A percentile compares a stretch with the other conserved stretches of the same genome.
Evolutionary conservation across 2,329 filamentous ascomycete species (phyloP).

Genomic region (Aspergillus versicolor): DNA sequence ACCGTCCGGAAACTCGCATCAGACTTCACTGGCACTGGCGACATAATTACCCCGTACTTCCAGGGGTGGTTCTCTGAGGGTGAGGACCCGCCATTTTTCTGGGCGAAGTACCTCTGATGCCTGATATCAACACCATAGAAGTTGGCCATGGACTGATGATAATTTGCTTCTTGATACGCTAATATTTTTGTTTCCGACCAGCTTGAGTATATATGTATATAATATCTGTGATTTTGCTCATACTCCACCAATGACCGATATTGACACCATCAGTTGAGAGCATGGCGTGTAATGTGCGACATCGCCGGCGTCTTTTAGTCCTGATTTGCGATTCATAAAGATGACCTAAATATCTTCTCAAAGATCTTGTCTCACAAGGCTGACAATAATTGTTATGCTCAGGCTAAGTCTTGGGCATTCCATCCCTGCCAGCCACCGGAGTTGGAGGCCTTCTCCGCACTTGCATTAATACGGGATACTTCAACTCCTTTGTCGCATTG

Average conservation of each 20-base stretch:
- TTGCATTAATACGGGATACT: background rate
- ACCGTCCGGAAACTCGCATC: no score
- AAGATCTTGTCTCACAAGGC: background rate
- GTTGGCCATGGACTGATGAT: no score
- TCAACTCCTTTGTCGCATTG: background rate
- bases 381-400: background rate
- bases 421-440: background rate
- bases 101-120: no score
- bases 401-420: background rate
- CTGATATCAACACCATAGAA: no score
- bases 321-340: background rate
- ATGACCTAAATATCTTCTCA: background rate
- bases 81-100: no score
- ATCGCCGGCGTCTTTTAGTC: background rate
- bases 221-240: background rate
- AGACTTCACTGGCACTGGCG: no score
- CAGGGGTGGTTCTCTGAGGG: no score
- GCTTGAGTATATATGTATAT: no score
- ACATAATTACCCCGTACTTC: no score
- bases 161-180: no score
- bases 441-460: conserved; percentile 3
- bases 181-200: no score
- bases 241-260: background rate
- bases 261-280: background rate
- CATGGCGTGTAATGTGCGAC: background rate